phyloP scores from a whole-genome alignment of 2,329 filamentous ascomycete genomes.

The Leptosphaerulina australis region DNA sequence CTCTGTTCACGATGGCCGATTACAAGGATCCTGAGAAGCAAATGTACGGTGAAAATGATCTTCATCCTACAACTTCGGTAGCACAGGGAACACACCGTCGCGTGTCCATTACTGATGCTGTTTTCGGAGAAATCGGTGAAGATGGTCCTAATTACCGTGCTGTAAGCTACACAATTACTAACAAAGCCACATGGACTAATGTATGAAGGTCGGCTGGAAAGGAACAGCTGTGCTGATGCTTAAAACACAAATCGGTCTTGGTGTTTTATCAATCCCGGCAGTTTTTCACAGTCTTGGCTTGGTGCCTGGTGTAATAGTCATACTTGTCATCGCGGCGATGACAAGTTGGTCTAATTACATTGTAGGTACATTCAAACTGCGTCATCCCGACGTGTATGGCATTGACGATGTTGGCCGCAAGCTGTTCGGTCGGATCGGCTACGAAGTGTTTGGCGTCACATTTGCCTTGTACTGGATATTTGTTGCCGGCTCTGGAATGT shows the following conservation, averaged over 20 bases:
- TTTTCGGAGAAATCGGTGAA: slow-evolving; percentile 58
- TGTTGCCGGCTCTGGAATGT: slow-evolving; percentile 71
- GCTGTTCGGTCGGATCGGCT: slow-evolving; percentile 60
- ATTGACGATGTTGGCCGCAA: slow-evolving; percentile 63
- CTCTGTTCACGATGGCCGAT: slow-evolving; percentile 5
- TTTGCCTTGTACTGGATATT: slow-evolving; percentile 56
- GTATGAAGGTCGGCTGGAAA: slow-evolving; percentile 33
- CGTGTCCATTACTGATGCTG: slow-evolving; percentile 29
- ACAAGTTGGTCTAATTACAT: slow-evolving; percentile 59
- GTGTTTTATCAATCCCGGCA: slow-evolving; percentile 58
- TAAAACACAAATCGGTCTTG: slow-evolving; percentile 44
- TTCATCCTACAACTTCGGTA: slow-evolving; percentile 9
- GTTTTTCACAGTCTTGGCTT: slow-evolving; percentile 56
- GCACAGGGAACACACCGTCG: slow-evolving; percentile 11
- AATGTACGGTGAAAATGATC: not conserved
- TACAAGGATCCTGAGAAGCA: slow-evolving; percentile 15
- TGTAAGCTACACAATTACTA: slow-evolving; percentile 18
- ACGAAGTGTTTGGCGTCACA: slow-evolving; percentile 52
- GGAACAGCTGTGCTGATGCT: slow-evolving; percentile 38
- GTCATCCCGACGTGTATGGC: slow-evolving; percentile 61
- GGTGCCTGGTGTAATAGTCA: slow-evolving; percentile 56
- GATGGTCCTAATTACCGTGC: slow-evolving; percentile 63
- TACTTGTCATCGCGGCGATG: slow-evolving; percentile 51
- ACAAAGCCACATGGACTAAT: slow-evolving; percentile 54
- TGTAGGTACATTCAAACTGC: slow-evolving; percentile 60